A percentile compares a stretch with the other conserved stretches of the same genome.
phyloP scores from a whole-genome alignment of 2,329 filamentous ascomycete genomes.

The Thelonectria olida region DNA sequence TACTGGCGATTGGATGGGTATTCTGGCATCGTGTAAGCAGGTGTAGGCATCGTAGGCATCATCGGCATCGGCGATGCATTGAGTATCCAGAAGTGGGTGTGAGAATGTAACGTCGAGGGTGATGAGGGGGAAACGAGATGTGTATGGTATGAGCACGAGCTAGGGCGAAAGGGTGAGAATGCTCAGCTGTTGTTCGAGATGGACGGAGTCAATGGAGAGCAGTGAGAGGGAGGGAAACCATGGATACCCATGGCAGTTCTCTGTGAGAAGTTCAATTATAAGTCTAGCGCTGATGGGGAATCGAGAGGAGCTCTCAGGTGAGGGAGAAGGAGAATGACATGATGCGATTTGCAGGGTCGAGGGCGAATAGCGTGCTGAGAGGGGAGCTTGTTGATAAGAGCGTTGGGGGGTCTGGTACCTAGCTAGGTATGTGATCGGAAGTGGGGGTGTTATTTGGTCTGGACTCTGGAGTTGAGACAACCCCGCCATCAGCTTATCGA shows the following conservation, averaged over 20 bases:
- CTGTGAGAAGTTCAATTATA: not conserved
- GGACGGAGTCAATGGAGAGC: not conserved
- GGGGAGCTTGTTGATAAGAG: not conserved
- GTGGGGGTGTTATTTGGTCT: not conserved
- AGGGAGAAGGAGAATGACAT: slow-evolving; percentile 3
- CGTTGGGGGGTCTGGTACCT: not conserved
- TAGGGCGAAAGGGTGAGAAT: slow-evolving; percentile 1
- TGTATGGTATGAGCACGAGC: slow-evolving; percentile 4
- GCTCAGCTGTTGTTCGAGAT: slow-evolving; percentile 6
- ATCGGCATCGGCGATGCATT: not conserved
- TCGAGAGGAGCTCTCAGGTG: not conserved
- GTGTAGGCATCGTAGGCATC: not conserved
- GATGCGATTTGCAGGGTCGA: slow-evolving; percentile 2
- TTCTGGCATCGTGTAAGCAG: too few species aligned
- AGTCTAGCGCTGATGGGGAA: not conserved
- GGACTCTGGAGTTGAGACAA: not conserved
- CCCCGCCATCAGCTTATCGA: not conserved
- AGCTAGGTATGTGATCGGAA: not conserved
- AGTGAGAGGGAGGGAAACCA: not conserved
- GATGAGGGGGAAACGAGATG: not conserved
- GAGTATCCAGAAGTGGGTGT: not conserved
- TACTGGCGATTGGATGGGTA: not conserved
- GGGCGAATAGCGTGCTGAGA: not conserved
- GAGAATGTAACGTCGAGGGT: not conserved
- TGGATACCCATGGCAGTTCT: slow-evolving; percentile 22